Evolutionary conservation across 2,329 filamentous ascomycete genomes (phyloP).

Genomic region (Cladosporium sp.): DNA sequence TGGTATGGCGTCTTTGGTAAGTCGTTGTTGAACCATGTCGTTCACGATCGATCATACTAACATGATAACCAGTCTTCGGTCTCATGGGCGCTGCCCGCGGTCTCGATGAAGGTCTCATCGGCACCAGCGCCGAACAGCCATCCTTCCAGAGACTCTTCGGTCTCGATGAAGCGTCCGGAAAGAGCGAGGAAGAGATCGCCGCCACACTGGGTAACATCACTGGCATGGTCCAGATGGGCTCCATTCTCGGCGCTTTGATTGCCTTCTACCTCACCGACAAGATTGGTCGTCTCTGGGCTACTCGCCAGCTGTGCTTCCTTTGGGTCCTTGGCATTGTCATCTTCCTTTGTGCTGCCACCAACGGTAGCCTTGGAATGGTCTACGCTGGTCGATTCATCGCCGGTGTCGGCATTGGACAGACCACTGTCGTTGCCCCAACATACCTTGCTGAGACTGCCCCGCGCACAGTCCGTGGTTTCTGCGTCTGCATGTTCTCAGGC

Average conservation of each 20-base stretch:
- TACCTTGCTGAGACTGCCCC: slow-evolving; percentile 57
- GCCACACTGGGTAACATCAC: slow-evolving; percentile 66
- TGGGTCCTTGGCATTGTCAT: slow-evolving; percentile 34
- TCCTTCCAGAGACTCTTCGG: slow-evolving; percentile 63
- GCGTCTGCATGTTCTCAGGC: slow-evolving; percentile 69
- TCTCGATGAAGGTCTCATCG: slow-evolving; percentile 77
- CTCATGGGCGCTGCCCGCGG: slow-evolving; percentile 75
- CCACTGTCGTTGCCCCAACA: slow-evolving; percentile 57
- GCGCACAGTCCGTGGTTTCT: slow-evolving; percentile 55
- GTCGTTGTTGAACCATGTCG: slow-evolving; percentile 7
- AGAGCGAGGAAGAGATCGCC: slow-evolving; percentile 60
- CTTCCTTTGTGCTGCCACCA: slow-evolving; percentile 50
- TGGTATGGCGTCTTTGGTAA: slow-evolving; percentile 69
- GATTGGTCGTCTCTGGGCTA: slow-evolving; percentile 35
- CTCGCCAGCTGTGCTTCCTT: slow-evolving; percentile 30
- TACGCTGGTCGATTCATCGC: slow-evolving; percentile 44
- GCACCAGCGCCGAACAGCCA: slow-evolving; percentile 56
- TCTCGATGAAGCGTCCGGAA: slow-evolving; percentile 52
- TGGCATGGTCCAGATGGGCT: slow-evolving; percentile 79
- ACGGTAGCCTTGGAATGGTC: slow-evolving; percentile 36
- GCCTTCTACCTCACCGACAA: slow-evolving; percentile 41
- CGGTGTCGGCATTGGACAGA: slow-evolving; percentile 50
- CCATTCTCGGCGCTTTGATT: slow-evolving; percentile 68
- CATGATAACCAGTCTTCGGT: slow-evolving; percentile 30
- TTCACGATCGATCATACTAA: slow-evolving; percentile 6